phyloP scores from a whole-genome alignment of 2,329 filamentous ascomycete genomes.

The Ophiosphaerella korrae region DNA sequence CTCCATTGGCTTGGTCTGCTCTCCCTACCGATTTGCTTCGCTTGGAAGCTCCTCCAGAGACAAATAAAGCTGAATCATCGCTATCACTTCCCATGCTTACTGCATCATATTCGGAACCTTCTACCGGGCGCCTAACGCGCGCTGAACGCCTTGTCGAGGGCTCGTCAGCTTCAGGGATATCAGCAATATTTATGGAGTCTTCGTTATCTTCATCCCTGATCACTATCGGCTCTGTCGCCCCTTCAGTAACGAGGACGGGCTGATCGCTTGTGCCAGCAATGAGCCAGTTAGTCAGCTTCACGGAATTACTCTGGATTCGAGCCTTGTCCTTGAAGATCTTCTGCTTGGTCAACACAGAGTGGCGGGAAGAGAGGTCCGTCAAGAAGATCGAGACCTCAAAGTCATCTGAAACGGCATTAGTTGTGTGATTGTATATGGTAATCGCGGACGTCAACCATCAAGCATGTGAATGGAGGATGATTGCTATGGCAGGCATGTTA shows the following conservation, averaged over 20 bases:
- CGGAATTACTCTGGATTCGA: constrained; percentile 52
- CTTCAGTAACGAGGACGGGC: constrained; percentile 50
- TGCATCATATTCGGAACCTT: constrained; percentile 13
- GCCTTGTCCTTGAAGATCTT: constrained; percentile 67
- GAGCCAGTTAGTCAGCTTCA: constrained; percentile 55
- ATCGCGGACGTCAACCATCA: background rate
- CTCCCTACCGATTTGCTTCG: constrained; percentile 24
- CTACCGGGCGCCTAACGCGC: constrained; percentile 20
- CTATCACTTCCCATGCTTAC: constrained; percentile 32
- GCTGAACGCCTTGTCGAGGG: constrained; percentile 15
- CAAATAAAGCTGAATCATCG: constrained; percentile 40
- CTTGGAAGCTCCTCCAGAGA: constrained; percentile 20
- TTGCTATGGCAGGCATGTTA: constrained; percentile 1
- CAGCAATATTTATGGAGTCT: constrained; percentile 53
- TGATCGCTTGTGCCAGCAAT: constrained; percentile 48
- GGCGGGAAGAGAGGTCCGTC: constrained; percentile 81
- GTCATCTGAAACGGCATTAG: constrained; percentile 67
- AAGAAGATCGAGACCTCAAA: constrained; percentile 96
- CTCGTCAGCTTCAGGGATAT: constrained; percentile 59
- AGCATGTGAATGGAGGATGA: background rate
- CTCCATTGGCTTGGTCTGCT: constrained; percentile 19
- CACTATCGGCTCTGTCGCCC: constrained; percentile 52
- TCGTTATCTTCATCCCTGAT: constrained; percentile 66
- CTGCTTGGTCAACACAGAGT: constrained; percentile 83
- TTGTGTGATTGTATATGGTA: constrained; percentile 14